A percentile compares a stretch with the other conserved stretches of the same genome.
These are phyloP conservation scores for Lichenothelia convexa DNA, from an alignment of 495 filamentous ascomycete genomes.

Conservation along the genomic window DNA sequence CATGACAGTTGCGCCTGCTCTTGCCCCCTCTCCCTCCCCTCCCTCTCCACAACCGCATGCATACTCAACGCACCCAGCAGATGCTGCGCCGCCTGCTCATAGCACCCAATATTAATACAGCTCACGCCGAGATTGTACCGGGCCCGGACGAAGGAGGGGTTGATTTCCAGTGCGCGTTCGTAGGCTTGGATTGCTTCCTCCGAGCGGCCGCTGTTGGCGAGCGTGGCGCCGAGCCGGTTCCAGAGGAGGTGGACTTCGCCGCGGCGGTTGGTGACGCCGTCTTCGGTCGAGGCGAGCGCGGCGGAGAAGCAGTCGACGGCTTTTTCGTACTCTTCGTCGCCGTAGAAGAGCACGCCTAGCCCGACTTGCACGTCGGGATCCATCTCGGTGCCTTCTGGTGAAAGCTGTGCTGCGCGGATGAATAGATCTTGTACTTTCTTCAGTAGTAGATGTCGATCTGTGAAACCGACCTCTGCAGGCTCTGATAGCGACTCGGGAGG, in stretches of 20 bases:
- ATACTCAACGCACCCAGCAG: slow-evolving; percentile 87
- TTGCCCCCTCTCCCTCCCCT: slow-evolving; percentile 61
- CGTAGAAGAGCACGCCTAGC: slow-evolving; percentile 94
- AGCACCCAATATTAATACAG: slow-evolving; percentile 96
- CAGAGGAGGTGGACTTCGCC: slow-evolving; percentile 81
- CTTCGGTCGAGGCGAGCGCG: slow-evolving; percentile 65
- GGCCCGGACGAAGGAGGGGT: slow-evolving; percentile 89
- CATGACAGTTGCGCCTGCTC: too few relatives aligned
- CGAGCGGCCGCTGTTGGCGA: slow-evolving; percentile 80
- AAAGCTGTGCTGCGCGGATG: slow-evolving; percentile 78
- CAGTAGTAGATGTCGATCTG: slow-evolving; percentile 77
- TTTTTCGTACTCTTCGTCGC: slow-evolving; percentile 92
- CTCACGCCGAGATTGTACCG: slow-evolving; percentile 92
- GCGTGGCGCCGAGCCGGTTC: slow-evolving; percentile 92
- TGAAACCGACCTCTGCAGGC: slow-evolving; percentile 67
- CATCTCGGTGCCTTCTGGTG: slow-evolving; percentile 74
- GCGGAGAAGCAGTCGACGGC: slow-evolving; percentile 95
- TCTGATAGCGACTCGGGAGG: slow-evolving; percentile 44
- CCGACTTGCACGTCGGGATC: slow-evolving; percentile 97
- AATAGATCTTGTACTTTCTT: slow-evolving; percentile 79
- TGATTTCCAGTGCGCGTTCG: slow-evolving; percentile 70
- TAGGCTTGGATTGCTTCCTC: slow-evolving; percentile 96
- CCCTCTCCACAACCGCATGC: slow-evolving; percentile 84
- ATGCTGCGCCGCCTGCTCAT: slow-evolving; percentile 80
- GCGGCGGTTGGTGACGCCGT: slow-evolving; percentile 53